Percentiles rank a stretch among this genome's conserved stretches.
These are phyloP conservation scores for Goniomonas avonlea DNA, from an alignment of 78 protist species.

Conservation along the genomic window DNA sequence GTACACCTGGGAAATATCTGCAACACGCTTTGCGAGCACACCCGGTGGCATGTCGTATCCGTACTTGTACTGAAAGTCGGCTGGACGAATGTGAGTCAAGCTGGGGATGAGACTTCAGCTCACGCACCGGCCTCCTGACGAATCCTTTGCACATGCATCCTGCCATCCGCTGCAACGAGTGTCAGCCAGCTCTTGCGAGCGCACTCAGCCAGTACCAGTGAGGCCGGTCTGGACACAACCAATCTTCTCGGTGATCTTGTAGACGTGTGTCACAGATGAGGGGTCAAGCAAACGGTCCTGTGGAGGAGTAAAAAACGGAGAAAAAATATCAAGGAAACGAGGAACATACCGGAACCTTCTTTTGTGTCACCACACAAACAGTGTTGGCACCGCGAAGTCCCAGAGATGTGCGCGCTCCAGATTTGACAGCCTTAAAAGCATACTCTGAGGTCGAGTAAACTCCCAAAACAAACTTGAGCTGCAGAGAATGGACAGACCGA, in stretches of 20 bases:
- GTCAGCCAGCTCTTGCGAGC: not conserved
- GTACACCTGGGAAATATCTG: slow-evolving; percentile 84
- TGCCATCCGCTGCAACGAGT: slow-evolving; percentile 75
- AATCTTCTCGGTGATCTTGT: slow-evolving; percentile 63
- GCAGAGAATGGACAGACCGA: not conserved
- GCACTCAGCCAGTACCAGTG: too few species aligned
- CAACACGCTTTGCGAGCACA: slow-evolving; percentile 81
- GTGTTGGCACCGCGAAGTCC: slow-evolving; percentile 5
- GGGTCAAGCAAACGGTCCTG: slow-evolving; percentile 83
- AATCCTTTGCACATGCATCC: slow-evolving; percentile 64
- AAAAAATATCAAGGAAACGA: too few species aligned
- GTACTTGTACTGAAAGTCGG: slow-evolving; percentile 36
- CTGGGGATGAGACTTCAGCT: not conserved
- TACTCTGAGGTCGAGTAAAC: not conserved
- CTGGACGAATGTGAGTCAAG: not conserved
- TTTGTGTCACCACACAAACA: slow-evolving; percentile 27
- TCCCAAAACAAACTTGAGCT: not conserved
- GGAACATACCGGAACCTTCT: slow-evolving; percentile 8
- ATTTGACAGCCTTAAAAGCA: slow-evolving; percentile 19
- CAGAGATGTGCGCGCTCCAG: not conserved
- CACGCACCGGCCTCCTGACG: slow-evolving; percentile 82
- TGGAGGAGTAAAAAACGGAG: too few species aligned
- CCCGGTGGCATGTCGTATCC: slow-evolving; percentile 74
- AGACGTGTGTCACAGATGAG: slow-evolving; percentile 72
- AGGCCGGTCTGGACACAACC: slow-evolving; percentile 88